A percentile compares a stretch with the other conserved stretches of the same genome.
These are phyloP conservation scores for Conringia planisiliqua DNA, from an alignment of 345 rosid genomes.

Conservation along the genomic window DNA sequence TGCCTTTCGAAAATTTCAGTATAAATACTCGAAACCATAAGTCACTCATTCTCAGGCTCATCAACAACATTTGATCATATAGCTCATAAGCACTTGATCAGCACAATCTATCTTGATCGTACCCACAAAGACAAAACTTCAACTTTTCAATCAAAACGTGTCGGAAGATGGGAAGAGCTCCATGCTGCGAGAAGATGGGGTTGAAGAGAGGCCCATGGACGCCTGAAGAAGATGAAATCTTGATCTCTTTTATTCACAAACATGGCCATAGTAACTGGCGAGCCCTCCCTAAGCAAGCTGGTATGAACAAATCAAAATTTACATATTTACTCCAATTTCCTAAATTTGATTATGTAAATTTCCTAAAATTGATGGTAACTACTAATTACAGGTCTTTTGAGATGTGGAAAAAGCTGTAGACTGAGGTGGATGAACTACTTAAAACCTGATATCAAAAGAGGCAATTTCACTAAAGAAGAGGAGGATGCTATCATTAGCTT, in stretches of 20 bases:
- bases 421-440: slow-evolving; percentile 76
- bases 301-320: slow-evolving; percentile 29
- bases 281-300: slow-evolving; percentile 81
- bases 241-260: slow-evolving; percentile 47
- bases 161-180: slow-evolving; percentile 76
- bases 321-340: neutral
- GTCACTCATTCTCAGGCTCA: slow-evolving; percentile 21
- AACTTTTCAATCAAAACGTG: neutral
- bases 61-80: neutral
- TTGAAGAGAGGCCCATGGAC: slow-evolving; percentile 80
- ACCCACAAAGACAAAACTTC: neutral
- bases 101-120: neutral
- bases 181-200: slow-evolving; percentile 84
- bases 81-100: neutral
- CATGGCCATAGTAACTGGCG: slow-evolving; percentile 75
- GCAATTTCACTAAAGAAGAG: slow-evolving; percentile 73
- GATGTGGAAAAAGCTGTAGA: slow-evolving; percentile 86
- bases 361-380: neutral
- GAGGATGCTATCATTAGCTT: slow-evolving; percentile 67
- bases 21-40: slow-evolving; percentile 25
- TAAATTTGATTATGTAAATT: neutral
- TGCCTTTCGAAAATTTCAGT: slow-evolving; percentile 14
- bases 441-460: slow-evolving; percentile 77
- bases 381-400: slow-evolving; percentile 47
- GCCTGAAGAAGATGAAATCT: slow-evolving; percentile 62